Evolutionary conservation across 495 filamentous ascomycete species (phyloP), one percentile per base, ranked within the genome.

Genomic region (Aspergillus diversus): DNA sequence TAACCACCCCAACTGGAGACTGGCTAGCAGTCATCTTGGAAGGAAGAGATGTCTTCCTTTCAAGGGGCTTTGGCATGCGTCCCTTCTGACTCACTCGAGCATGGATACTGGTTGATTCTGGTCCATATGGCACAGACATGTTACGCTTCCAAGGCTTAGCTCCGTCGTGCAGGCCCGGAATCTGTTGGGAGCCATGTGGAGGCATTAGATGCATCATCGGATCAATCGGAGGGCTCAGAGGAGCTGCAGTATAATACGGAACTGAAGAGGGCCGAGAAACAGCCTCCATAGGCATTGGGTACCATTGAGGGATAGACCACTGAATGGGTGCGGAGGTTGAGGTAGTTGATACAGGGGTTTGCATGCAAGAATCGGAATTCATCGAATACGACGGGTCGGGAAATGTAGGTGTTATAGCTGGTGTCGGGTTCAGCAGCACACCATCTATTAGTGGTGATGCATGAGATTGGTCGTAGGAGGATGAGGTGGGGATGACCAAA

Each of bases 241-340:
- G 73, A 16, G 72, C 66, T 16, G 71, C 53, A 5, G 68, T 61
- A 43, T 75, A 76, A 13, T 62, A 71, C 2, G 71, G 66, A 9
- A 73, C 66, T 16, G 66, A 59, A 0, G 66, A 47, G 32, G 71
- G 64, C 8, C 71, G 77, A 32, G 69, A 68, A 46, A 67, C 65
- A 12, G 69, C 61, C 21, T 77, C 77, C 16, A 75, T 67, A 37
- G 75, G 65, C 63, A 77, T 67, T 6, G 67, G 57, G 59, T 76
- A 78, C 77, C 77, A 79, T 46, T 71, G 70, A 17, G 66, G 63
- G 9, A 71, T 58, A 37, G 62, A 72, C 75, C 56, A 73, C 59
- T 17, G 73, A 67, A 56, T 70, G 54, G 51, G 69, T 48, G 47
- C 66, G 32, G 66, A 52, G 3, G 69, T 54, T 58, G 72, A 64